Evolutionary conservation across 1,284 basidiomycete genomes (phyloP), one percentile per base, ranked within the genome.

Genomic region (Sporisorium reilianum): DNA sequence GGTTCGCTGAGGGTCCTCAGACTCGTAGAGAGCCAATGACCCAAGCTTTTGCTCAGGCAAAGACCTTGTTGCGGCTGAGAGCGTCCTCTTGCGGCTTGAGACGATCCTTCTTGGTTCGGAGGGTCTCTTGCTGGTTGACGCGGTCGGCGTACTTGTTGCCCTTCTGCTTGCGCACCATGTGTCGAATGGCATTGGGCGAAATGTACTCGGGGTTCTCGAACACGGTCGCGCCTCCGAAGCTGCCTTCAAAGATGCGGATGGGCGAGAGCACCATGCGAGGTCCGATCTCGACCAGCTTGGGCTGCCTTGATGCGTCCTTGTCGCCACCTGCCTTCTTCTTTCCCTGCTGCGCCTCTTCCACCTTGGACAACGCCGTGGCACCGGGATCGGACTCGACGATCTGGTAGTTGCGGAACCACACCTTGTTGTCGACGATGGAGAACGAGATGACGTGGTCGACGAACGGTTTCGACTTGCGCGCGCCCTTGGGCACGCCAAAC

Each of bases 401-500:
- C 86, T 99, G 96, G 87, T 93, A 99, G 86, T 98, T 98, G 75
- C 97, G 90, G 89, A 99, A 98, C 97, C 97, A 99, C 76, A 99
- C 94, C 85, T 97, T 98, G 85, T 90, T 90, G 87, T 99, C 97
- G 44, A 97, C 89, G 55, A 99, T 89, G 22, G 95, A 97, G 86
- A 99, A 99, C 46, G 94, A 93, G 72, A 99, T 89, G 81, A 99
- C 91, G 84, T 99, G 97, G 86, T 99, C 97, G 79, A 99, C 90
- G 86, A 99, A 99, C 1, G 97, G 97, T 86, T 99, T 99, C 14
- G 94, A 90, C 81, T 90, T 91, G 72, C 97, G 89, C 34, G 97
- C 92, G 12, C 90, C 90, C 36, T 92, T 90, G 26, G 97, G 97
- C 2, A 98, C 94, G 45, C 93, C 93, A 83, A 99, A 99, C 79